Evolutionary conservation across 345 rosid species (phyloP).

Genomic region (Tarenaya hassleriana): DNA sequence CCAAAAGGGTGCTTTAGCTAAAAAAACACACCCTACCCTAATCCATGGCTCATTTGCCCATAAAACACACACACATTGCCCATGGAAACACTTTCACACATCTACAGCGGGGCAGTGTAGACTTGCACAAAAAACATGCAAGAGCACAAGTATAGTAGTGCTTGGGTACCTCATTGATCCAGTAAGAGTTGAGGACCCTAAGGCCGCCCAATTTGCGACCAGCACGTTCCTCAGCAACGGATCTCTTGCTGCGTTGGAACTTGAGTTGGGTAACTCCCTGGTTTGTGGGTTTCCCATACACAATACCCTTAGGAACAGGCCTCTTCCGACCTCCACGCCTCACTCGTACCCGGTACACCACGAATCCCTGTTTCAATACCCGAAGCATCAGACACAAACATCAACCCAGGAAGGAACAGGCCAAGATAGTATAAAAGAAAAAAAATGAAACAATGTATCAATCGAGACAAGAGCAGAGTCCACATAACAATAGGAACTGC

Average conservation of each 20-base stretch:
- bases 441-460: conserved; percentile 20
- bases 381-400: not conserved
- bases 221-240: conserved; percentile 84
- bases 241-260: conserved; percentile 77
- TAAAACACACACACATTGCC: too few relatives aligned
- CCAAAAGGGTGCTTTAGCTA: too few relatives aligned
- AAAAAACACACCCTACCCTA: too few relatives aligned
- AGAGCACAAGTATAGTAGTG: too few relatives aligned
- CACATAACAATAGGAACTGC: conserved; percentile 21
- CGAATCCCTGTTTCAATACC: conserved; percentile 42
- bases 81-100: too few relatives aligned
- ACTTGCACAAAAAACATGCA: too few relatives aligned
- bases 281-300: conserved; percentile 82
- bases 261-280: conserved; percentile 88
- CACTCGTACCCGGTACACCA: conserved; percentile 73
- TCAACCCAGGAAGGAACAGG: too few relatives aligned
- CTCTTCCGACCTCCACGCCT: conserved; percentile 91
- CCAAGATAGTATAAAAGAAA: not conserved
- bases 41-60: too few relatives aligned
- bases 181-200: conserved; percentile 73
- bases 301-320: conserved; percentile 85
- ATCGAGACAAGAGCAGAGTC: conserved; percentile 28
- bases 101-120: too few relatives aligned
- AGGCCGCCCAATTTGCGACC: conserved; percentile 71
- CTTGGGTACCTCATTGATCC: conserved; percentile 81